phyloP scores from a whole-genome alignment of 306 rosid genomes.

The Vicia faba region DNA sequence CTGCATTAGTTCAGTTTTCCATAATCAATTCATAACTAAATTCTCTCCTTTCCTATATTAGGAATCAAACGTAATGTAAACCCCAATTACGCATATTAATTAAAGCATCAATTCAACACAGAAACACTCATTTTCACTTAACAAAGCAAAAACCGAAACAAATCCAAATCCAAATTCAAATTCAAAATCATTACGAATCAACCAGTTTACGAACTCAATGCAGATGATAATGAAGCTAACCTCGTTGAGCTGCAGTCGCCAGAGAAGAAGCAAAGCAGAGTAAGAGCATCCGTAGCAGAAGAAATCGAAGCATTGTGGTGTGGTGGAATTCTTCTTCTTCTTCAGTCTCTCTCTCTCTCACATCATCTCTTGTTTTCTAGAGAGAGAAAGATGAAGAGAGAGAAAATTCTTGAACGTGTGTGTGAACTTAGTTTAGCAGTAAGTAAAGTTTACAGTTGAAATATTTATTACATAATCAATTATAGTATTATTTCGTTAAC shows the following conservation, averaged over 20 bases:
- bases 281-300: slow-evolving; percentile 53
- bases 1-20: not conserved
- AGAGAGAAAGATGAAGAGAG: slow-evolving; percentile 39
- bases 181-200: slow-evolving; percentile 22
- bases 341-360: slow-evolving; percentile 25
- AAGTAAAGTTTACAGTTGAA: slow-evolving; percentile 27
- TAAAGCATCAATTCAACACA: slow-evolving; percentile 15
- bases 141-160: slow-evolving; percentile 33
- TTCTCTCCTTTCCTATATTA: slow-evolving; percentile 10
- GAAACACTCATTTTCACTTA: slow-evolving; percentile 21
- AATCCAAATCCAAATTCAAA: slow-evolving; percentile 23
- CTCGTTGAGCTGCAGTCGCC: slow-evolving; percentile 48
- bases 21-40: not conserved
- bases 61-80: slow-evolving; percentile 18
- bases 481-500: not conserved
- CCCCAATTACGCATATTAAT: slow-evolving; percentile 13
- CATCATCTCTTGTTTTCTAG: slow-evolving; percentile 26
- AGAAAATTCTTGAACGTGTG: slow-evolving; percentile 46
- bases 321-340: not conserved
- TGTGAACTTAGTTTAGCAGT: slow-evolving; percentile 1
- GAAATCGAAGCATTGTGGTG: slow-evolving; percentile 53
- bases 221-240: slow-evolving; percentile 48
- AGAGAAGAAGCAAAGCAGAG: slow-evolving; percentile 41
- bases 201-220: not conserved
- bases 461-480: not conserved